Percentiles rank a stretch among this genome's conserved stretches.
Evolutionary conservation across 768 basidiomycete species (phyloP).

Genomic region (Coprinellus aureogranulatus): DNA sequence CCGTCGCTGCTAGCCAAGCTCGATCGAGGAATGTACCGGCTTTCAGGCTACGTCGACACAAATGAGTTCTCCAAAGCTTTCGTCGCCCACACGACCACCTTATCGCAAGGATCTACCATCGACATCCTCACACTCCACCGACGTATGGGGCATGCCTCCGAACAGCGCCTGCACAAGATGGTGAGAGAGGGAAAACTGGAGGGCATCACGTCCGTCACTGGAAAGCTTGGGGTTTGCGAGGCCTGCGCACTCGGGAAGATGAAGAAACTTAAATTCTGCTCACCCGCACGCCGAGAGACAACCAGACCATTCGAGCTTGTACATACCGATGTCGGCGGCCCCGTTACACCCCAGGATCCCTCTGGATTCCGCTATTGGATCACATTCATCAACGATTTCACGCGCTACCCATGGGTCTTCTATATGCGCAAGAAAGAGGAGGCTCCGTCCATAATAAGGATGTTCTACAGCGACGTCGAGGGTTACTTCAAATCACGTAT

Average conservation of each 20-base stretch:
- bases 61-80: background rate
- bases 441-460: slow-evolving; percentile 3
- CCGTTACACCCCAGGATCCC: slow-evolving; percentile 7
- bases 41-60: background rate
- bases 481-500: slow-evolving; percentile 5
- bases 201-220: background rate
- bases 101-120: background rate
- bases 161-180: slow-evolving; percentile 4
- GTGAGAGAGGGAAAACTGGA: background rate
- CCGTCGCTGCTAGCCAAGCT: background rate
- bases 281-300: slow-evolving; percentile 1
- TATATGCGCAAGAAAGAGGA: slow-evolving; percentile 13
- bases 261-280: slow-evolving; percentile 12
- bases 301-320: slow-evolving; percentile 1
- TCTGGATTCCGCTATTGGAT: slow-evolving; percentile 15
- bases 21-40: background rate
- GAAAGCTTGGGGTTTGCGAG: slow-evolving; percentile 9
- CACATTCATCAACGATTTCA: slow-evolving; percentile 14
- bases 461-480: slow-evolving; percentile 6
- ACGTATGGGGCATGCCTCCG: background rate
- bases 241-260: slow-evolving; percentile 10
- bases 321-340: slow-evolving; percentile 13
- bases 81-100: background rate
- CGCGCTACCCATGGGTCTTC: slow-evolving; percentile 11
- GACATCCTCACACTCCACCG: background rate